These are phyloP conservation scores for Fusarium oxysporum DNA, from an alignment of 2,329 filamentous ascomycete genomes.

Conservation along the genomic window DNA sequence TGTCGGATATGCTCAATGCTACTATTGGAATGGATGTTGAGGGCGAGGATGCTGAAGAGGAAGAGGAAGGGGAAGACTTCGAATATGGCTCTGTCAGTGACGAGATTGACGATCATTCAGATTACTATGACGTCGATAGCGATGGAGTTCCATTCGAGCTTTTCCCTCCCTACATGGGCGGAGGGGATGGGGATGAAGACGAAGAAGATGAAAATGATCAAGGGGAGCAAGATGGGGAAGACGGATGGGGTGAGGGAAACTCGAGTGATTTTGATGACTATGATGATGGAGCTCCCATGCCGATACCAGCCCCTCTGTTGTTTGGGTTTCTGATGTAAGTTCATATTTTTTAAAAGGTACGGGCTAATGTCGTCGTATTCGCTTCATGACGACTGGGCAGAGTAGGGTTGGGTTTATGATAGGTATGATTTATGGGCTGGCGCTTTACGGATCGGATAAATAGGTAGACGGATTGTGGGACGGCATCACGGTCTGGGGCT, in stretches of 20 bases:
- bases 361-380: not conserved
- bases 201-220: constrained; percentile 15
- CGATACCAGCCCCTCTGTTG: constrained; percentile 35
- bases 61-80: constrained; percentile 18
- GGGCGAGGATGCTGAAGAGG: constrained; percentile 9
- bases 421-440: constrained; percentile 16
- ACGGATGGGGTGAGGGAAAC: constrained; percentile 18
- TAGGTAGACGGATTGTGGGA: constrained; percentile 16
- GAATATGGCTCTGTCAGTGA: constrained; percentile 30
- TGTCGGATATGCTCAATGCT: constrained; percentile 1
- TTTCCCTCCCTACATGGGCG: constrained; percentile 12
- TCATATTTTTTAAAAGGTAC: not conserved
- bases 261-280: constrained; percentile 38
- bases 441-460: constrained; percentile 30
- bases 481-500: constrained; percentile 7
- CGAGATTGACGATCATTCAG: constrained; percentile 32
- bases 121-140: constrained; percentile 24
- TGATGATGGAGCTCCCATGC: constrained; percentile 32
- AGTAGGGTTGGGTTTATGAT: constrained; percentile 1
- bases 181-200: constrained; percentile 22
- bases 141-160: constrained; percentile 18
- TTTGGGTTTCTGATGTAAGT: constrained; percentile 40
- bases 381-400: not conserved
- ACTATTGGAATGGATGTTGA: not conserved
- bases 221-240: constrained; percentile 18